Evolutionary conservation across 2,329 filamentous ascomycete species (phyloP).

Genomic region (Cytospora chrysosperma): DNA sequence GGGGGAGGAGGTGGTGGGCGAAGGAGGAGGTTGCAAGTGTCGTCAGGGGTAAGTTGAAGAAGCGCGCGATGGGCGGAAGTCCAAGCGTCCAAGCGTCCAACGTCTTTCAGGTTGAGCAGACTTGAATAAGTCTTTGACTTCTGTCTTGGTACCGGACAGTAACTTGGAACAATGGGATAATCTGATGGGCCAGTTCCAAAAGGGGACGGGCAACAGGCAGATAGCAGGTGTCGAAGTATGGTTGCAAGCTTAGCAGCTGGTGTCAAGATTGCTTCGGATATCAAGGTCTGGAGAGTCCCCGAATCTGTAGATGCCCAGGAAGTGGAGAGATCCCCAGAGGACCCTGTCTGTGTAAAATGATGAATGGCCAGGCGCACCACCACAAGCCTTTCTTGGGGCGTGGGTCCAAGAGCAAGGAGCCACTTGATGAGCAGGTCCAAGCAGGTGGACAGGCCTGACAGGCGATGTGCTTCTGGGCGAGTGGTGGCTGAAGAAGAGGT

Average conservation of each 20-base stretch:
- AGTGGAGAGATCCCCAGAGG: conserved; percentile 12
- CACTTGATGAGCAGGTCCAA: neutral
- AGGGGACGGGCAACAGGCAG: neutral
- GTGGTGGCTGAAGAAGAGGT: conserved; percentile 6
- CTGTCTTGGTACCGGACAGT: conserved; percentile 14
- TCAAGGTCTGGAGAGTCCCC: conserved; percentile 3
- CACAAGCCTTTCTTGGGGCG: neutral
- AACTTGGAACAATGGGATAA: neutral
- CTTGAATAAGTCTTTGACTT: conserved; percentile 7
- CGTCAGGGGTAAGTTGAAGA: conserved; percentile 18
- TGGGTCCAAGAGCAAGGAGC: conserved; percentile 3
- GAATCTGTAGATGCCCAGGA: conserved; percentile 1
- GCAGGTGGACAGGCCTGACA: neutral
- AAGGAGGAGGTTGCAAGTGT: conserved; percentile 12
- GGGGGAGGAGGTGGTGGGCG: conserved; percentile 2
- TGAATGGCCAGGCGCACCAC: conserved; percentile 1
- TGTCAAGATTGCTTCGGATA: conserved; percentile 12
- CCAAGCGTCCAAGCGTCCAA: conserved; percentile 17
- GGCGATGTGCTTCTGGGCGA: neutral
- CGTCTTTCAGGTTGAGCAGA: neutral
- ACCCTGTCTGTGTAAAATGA: conserved; percentile 16
- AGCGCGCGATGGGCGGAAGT: conserved; percentile 7
- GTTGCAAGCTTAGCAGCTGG: conserved; percentile 12
- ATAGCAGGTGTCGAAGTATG: conserved; percentile 4
- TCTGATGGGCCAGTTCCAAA: conserved; percentile 7